A percentile compares a stretch with the other conserved stretches of the same genome.
Evolutionary conservation across 768 basidiomycete species (phyloP).

Genomic region (Trametes coccinea): DNA sequence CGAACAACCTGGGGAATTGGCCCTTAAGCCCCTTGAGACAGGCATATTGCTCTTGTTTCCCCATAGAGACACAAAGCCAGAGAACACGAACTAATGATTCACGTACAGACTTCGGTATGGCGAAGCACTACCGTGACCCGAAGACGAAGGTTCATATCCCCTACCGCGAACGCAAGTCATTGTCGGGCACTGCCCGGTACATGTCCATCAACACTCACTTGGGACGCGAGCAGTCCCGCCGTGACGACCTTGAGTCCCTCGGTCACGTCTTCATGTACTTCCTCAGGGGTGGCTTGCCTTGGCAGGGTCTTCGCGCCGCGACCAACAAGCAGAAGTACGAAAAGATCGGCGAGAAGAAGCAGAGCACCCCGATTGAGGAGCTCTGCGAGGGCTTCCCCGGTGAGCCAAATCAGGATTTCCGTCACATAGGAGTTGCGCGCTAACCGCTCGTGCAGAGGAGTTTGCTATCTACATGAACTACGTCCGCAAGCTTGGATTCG

Average conservation of each 20-base stretch:
- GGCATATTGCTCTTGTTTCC: too few species aligned
- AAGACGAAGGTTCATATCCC: slow-evolving; percentile 98
- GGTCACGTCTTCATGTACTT: slow-evolving; percentile 99
- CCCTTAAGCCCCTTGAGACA: not conserved
- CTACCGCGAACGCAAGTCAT: slow-evolving; percentile 96
- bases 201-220: slow-evolving; percentile 99
- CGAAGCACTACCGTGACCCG: slow-evolving; percentile 98
- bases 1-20: too few species aligned
- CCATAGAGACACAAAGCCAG: too few species aligned
- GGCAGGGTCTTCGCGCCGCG: slow-evolving; percentile 96
- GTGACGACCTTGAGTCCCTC: slow-evolving; percentile 95
- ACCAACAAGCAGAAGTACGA: slow-evolving; percentile 99
- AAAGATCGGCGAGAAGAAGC: slow-evolving; percentile 99
- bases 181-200: slow-evolving; percentile 96
- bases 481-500: slow-evolving; percentile 96
- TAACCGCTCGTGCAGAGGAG: slow-evolving; percentile 63
- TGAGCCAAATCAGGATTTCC: slow-evolving; percentile 38
- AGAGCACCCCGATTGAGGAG: slow-evolving; percentile 87
- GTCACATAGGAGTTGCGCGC: not conserved
- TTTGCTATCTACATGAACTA: slow-evolving; percentile 99
- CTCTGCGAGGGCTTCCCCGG: slow-evolving; percentile 97
- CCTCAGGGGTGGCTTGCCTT: slow-evolving; percentile 91
- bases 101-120: slow-evolving; percentile 92
- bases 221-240: slow-evolving; percentile 90
- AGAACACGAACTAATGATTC: not conserved